phyloP scores from a whole-genome alignment of 352 stramenopile species.

The Blastocystis hominis region DNA sequence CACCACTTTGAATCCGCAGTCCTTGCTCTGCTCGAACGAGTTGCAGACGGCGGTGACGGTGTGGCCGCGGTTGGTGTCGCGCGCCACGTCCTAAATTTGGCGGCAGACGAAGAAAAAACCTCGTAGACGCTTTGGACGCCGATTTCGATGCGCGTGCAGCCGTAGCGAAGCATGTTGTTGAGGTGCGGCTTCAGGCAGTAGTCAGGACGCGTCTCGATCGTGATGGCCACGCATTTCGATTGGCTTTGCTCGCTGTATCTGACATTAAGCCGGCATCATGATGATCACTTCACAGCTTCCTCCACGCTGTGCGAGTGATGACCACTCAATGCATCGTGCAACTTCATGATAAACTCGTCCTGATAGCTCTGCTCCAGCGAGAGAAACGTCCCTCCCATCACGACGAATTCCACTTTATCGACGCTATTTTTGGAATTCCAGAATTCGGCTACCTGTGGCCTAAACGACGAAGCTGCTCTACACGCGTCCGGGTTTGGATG shows the following conservation, averaged over 20 bases:
- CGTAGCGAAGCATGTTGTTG: conserved; percentile 88
- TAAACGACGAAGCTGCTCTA: conserved; percentile 74
- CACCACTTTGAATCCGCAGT: conserved; percentile 93
- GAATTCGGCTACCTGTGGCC: conserved; percentile 67
- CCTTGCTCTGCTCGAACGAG: conserved; percentile 75
- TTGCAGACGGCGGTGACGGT: conserved; percentile 79
- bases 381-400: conserved; percentile 93
- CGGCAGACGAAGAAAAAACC: conserved; percentile 75
- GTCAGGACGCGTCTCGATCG: conserved; percentile 89
- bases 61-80: conserved; percentile 75
- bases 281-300: conserved; percentile 75
- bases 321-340: conserved; percentile 86
- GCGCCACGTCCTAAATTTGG: conserved; percentile 63
- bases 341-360: conserved; percentile 87
- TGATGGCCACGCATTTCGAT: conserved; percentile 79
- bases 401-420: conserved; percentile 92
- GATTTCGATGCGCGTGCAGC: conserved; percentile 91
- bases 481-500: conserved; percentile 79
- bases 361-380: conserved; percentile 82
- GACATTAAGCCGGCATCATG: background rate
- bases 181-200: conserved; percentile 90
- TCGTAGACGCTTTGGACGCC: conserved; percentile 90
- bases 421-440: conserved; percentile 65
- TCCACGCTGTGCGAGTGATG: conserved; percentile 77
- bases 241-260: conserved; percentile 59